phyloP scores from a whole-genome alignment of 176 grass and related monocot species.

The Calamus simplicifolius region DNA sequence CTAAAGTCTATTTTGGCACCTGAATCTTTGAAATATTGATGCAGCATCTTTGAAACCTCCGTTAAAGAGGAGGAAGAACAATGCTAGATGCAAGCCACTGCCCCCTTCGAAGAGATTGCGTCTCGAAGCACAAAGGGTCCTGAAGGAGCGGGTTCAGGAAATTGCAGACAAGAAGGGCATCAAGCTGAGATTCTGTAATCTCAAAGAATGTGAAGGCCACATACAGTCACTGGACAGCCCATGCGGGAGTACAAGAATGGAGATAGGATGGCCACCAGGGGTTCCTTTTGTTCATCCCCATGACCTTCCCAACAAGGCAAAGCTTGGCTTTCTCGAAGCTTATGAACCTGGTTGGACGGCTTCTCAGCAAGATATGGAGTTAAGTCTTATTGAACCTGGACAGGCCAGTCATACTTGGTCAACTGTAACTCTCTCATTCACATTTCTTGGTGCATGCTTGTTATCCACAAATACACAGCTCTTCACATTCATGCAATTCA shows the following conservation, averaged over 20 bases:
- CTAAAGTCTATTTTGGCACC: too few relatives aligned
- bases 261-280: slow-evolving; percentile 75
- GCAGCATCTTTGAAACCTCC: slow-evolving; percentile 40
- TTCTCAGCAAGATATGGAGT: slow-evolving; percentile 75
- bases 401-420: not conserved
- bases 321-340: slow-evolving; percentile 83
- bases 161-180: slow-evolving; percentile 84
- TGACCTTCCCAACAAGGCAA: slow-evolving; percentile 93
- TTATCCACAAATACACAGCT: not conserved
- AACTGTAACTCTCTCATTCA: not conserved
- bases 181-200: slow-evolving; percentile 80
- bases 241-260: slow-evolving; percentile 42
- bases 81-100: slow-evolving; percentile 47
- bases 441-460: not conserved
- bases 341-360: slow-evolving; percentile 90
- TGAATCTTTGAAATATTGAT: slow-evolving; percentile 23
- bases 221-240: slow-evolving; percentile 43
- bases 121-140: slow-evolving; percentile 80
- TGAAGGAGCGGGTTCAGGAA: slow-evolving; percentile 84
- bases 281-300: slow-evolving; percentile 98
- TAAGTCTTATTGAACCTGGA: slow-evolving; percentile 29
- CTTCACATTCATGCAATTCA: too few relatives aligned
- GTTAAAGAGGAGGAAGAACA: slow-evolving; percentile 50
- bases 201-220: slow-evolving; percentile 70
- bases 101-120: slow-evolving; percentile 89